These are phyloP conservation scores for Trichophaea hybrida DNA, from an alignment of 2,329 filamentous ascomycete species.

Conservation along the genomic window DNA sequence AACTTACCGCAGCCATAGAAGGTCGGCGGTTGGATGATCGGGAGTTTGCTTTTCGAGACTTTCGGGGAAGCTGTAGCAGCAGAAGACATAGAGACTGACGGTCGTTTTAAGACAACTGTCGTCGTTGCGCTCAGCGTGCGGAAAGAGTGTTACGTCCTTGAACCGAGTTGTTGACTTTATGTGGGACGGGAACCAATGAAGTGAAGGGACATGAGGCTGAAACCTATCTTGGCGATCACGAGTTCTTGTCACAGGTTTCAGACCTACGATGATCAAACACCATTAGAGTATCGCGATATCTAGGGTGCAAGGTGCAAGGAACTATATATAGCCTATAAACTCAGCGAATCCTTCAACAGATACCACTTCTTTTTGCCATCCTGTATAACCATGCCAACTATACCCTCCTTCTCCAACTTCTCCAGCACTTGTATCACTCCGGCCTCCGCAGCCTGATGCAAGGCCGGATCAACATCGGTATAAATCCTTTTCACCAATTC, in stretches of 20 bases:
- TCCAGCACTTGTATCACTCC: conserved; percentile 64
- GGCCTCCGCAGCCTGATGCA: conserved; percentile 61
- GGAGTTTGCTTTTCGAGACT: conserved; percentile 2
- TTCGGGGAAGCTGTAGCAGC: conserved; percentile 6
- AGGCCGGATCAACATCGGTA: conserved; percentile 55
- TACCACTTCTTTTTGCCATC: conserved; percentile 12
- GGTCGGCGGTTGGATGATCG: neutral
- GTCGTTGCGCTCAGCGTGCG: conserved; percentile 1
- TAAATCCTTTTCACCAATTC: conserved; percentile 86
- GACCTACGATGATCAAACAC: too few species aligned
- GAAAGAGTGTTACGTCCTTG: neutral
- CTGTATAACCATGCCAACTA: conserved; percentile 33
- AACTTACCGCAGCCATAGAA: conserved; percentile 8
- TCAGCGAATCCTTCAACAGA: conserved; percentile 1
- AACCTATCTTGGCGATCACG: too few species aligned
- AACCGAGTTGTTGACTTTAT: neutral
- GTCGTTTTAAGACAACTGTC: neutral
- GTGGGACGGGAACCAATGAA: neutral
- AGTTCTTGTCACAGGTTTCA: too few species aligned
- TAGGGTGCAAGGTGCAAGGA: neutral
- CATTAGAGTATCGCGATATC: neutral
- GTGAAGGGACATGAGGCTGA: neutral
- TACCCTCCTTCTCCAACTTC: conserved; percentile 65
- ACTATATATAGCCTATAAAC: neutral
- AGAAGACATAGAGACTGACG: conserved; percentile 1